Evolutionary conservation across 2,329 filamentous ascomycete genomes (phyloP).

Genomic region (Coniochaeta sp.): DNA sequence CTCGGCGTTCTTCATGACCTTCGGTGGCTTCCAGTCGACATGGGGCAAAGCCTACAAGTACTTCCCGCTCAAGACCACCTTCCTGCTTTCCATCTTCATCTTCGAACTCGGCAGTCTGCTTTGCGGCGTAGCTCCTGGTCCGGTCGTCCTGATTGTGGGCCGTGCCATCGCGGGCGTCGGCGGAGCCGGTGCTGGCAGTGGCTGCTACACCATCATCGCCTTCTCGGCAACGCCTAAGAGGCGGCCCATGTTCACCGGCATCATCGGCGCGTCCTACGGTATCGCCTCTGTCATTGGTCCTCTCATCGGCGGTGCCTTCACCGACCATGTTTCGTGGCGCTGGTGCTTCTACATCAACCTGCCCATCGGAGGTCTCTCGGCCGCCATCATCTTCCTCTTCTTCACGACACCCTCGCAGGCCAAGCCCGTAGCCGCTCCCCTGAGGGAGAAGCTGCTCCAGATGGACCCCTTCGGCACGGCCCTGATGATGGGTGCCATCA

Average conservation of each 20-base stretch:
- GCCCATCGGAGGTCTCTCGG: conserved; percentile 19
- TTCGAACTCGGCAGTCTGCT: conserved; percentile 2
- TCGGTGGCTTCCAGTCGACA: conserved; percentile 1
- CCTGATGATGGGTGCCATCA: conserved; percentile 28
- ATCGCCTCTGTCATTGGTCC: conserved; percentile 1
- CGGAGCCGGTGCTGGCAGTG: conserved; percentile 8
- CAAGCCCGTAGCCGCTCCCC: conserved; percentile 17
- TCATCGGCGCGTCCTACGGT: conserved; percentile 1
- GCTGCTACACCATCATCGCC: conserved; percentile 2
- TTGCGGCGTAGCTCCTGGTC: background rate
- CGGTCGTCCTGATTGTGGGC: background rate
- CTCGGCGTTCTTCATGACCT: conserved; percentile 3
- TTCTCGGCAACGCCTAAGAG: background rate
- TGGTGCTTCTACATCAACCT: conserved; percentile 22
- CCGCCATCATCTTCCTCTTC: conserved; percentile 19
- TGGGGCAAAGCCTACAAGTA: conserved; percentile 4
- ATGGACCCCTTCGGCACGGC: conserved; percentile 32
- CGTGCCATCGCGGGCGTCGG: background rate
- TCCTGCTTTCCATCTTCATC: conserved; percentile 1
- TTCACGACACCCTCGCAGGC: conserved; percentile 26
- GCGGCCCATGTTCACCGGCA: conserved; percentile 1
- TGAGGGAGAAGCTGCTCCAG: conserved; percentile 30
- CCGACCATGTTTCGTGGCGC: background rate
- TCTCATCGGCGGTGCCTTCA: conserved; percentile 1
- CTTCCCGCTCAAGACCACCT: conserved; percentile 3